Base-by-base conservation (phyloP, 192 early-diverging fungal species). In the Mortierella hygrophila region DNA sequence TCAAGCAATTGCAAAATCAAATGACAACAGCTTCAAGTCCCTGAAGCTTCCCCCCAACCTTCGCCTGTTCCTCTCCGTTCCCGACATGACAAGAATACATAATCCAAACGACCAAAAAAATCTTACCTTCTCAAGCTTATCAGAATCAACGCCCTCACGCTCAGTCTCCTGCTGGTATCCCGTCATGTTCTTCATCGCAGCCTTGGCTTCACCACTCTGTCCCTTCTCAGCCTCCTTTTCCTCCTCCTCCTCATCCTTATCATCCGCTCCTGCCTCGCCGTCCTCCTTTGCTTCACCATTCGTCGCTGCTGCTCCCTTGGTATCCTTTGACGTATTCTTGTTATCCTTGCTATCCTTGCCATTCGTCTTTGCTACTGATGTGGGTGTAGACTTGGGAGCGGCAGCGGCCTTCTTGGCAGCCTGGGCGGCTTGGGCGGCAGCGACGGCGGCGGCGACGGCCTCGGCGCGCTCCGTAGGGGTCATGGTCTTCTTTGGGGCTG, bases 161-260 rank as follows among this genome's bases (percentile, higher is more conserved):
- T 89, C 90, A 46, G 72, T 74, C 35, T 91, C 91, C 52, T 90
- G 87, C 46, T 88, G 85, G 63, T 88, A 86, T 42, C 89, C 90
- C 0, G 89, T 81, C 63, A 93, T 91, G 70, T 89, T 88, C 80
- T 90, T 82, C 92, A 93, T 93, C 35, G 91, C 92, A 32, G 91
- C 90, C 85, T 88, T 90, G 42, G 92, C 92, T 75, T 90, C 87
- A 21, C 85, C 92, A 54, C 83, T 85, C 55, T 87, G 78, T 20
- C 92, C 92, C 57, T 85, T 91, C 44, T 89, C 82, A 4, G 81
- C 60, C 68, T 89, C 76, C 70, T 88, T 72, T 42, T 91, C 81
- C 37, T 88, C 90, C 54, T 88, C 80, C 21, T 86, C 80, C 10
- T 88, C 87, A 40, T 92, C 89, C 42, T 91, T 87, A 20, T 88